A percentile compares a stretch with the other conserved stretches of the same genome.
These are phyloP conservation scores for Fusarium illudens DNA, from an alignment of 2,329 filamentous ascomycete species.

Conservation along the genomic window DNA sequence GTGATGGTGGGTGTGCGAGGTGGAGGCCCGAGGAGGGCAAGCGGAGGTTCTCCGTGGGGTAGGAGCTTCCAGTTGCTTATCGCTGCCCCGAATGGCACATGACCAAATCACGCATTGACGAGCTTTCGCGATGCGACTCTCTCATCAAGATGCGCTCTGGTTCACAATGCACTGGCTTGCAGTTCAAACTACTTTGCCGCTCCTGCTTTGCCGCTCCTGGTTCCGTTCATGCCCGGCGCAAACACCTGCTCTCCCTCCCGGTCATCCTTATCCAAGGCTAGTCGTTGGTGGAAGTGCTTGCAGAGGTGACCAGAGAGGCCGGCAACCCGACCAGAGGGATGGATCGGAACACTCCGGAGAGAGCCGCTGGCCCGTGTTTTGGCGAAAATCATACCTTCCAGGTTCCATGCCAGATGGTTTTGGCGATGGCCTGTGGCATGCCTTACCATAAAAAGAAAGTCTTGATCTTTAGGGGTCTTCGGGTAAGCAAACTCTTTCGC, in stretches of 20 bases:
- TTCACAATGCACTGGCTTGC: slow-evolving; percentile 5
- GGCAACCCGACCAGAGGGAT: slow-evolving; percentile 15
- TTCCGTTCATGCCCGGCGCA: slow-evolving; percentile 25
- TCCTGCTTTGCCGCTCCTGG: background rate
- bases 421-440: slow-evolving; percentile 14
- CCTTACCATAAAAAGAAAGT: slow-evolving; percentile 30
- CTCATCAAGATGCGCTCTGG: background rate
- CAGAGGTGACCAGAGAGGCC: slow-evolving; percentile 22
- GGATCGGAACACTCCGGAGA: slow-evolving; percentile 34
- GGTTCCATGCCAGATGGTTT: slow-evolving; percentile 14
- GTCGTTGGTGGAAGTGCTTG: slow-evolving; percentile 29
- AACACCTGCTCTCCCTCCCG: slow-evolving; percentile 3
- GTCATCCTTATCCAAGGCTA: slow-evolving; percentile 15
- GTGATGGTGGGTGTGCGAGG: slow-evolving; percentile 11
- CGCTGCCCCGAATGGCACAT: slow-evolving; percentile 11
- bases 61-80: slow-evolving; percentile 8
- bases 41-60: slow-evolving; percentile 1
- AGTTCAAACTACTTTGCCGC: background rate
- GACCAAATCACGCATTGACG: slow-evolving; percentile 24
- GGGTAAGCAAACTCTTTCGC: slow-evolving; percentile 22
- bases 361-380: slow-evolving; percentile 40
- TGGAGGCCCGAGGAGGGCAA: background rate
- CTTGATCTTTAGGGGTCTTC: slow-evolving; percentile 22
- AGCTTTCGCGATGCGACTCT: background rate
- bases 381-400: slow-evolving; percentile 15